Percentiles rank a stretch among this genome's conserved stretches.
phyloP scores from a whole-genome alignment of 2,329 filamentous ascomycete genomes.

The Davidsoniella neocaledoniae region DNA sequence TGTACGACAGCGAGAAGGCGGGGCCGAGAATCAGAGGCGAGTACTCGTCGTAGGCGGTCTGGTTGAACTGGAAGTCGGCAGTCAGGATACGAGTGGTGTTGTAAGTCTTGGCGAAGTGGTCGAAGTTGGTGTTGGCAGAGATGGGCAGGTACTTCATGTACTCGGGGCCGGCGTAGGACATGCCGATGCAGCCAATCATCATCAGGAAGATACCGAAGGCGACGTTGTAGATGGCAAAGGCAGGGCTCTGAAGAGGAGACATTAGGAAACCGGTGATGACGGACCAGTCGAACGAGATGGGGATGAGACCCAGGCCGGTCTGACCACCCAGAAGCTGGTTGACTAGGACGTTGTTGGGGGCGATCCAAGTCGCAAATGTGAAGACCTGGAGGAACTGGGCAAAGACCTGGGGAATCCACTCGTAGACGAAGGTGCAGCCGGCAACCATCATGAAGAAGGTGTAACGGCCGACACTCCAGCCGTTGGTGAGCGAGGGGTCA shows the following conservation, averaged over 20 bases:
- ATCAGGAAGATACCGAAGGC: conserved; percentile 38
- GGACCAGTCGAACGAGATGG: conserved; percentile 41
- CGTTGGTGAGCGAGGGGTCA: conserved; percentile 33
- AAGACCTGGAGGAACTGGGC: conserved; percentile 37
- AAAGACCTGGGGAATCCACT: conserved; percentile 35
- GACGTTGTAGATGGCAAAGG: conserved; percentile 40
- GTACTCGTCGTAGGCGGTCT: conserved; percentile 43
- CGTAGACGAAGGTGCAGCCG: conserved; percentile 32
- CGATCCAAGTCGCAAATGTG: conserved; percentile 44
- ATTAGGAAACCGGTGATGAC: conserved; percentile 31
- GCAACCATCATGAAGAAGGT: conserved; percentile 44
- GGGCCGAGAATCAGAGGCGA: conserved; percentile 38
- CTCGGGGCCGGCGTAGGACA: conserved; percentile 41
- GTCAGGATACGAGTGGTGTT: conserved; percentile 44
- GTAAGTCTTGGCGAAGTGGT: conserved; percentile 45
- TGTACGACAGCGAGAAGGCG: conserved; percentile 38
- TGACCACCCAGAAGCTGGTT: conserved; percentile 46
- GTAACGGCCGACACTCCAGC: conserved; percentile 49
- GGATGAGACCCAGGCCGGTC: conserved; percentile 41
- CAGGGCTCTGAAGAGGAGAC: conserved; percentile 33
- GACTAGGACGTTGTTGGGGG: conserved; percentile 40
- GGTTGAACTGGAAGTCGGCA: conserved; percentile 38
- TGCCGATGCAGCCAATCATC: conserved; percentile 37
- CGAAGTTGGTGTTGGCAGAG: conserved; percentile 36
- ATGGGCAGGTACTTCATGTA: conserved; percentile 45